Base-by-base conservation (phyloP, 345 rosid species). In the Gossypium stocksii region DNA sequence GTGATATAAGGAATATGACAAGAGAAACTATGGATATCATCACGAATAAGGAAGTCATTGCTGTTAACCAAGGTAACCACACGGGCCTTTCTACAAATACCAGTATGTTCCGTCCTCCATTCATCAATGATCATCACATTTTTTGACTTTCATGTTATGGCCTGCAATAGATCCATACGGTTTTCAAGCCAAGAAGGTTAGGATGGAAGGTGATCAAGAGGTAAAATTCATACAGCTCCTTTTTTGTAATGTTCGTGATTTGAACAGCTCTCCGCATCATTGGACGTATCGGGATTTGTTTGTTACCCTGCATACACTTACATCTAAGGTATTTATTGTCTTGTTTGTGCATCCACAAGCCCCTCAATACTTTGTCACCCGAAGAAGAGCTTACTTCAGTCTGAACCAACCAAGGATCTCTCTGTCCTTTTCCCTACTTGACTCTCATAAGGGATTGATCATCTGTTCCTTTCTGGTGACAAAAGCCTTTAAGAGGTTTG, bases 161-260 rank as follows among this genome's bases (percentile, higher is more conserved):
- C 49, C 7, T 66, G n/a, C 71, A 62, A 74, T 82, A 94, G 97
- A 94, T 83, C 59, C 85, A 38, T 87, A 83, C 22, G 97, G 97
- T 52, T 83, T 89, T 67, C 97, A 94, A 74, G 97, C 95, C 58
- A 85, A 84, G 80, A 94, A 92, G 82, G 91, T 86, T 63, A 88
- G 87, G 70, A 80, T 79, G 74, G 83, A 83, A 74, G 92, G 94
- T 13, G 89, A 89, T 80, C 61, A 77, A 17, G 89, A 92, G 97
- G 97, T 92, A 60, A 82, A 70, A 12, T 12, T 4, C 27, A 19
- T 60, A 29, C 38, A 7, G 13, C 22, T 7, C 7, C 63, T 27
- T 52, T 52, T 19, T 57, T 15, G 9, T 20, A 22, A 11, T 3
- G 62, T 3, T 57, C 7, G 7, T 57, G 61, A 22, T 57, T 22